Conservation (phyloP, 176 grass and related monocot species). For the Oryza glumipatula region DNA sequence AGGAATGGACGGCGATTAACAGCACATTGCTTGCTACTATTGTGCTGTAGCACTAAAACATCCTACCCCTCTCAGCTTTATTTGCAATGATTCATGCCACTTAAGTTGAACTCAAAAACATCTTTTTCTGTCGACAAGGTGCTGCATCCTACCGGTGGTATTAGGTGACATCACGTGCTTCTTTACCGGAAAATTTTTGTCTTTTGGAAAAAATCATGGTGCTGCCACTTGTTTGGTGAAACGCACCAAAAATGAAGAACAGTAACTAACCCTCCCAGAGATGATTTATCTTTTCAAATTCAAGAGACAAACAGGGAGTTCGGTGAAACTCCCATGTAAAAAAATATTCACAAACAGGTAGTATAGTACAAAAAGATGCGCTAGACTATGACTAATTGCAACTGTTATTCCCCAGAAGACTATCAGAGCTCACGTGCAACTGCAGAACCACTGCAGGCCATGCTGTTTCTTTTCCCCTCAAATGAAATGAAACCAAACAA, state of each 20-base stretch:
- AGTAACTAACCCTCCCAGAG: neutral
- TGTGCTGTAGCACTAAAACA: constrained; percentile 41
- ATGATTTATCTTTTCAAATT: neutral
- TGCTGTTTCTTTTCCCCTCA: neutral
- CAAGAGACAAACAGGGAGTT: neutral
- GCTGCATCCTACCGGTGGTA: neutral
- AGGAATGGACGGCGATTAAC: neutral
- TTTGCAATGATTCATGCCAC: constrained; percentile 31
- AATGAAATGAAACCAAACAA: neutral
- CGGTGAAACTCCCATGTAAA: neutral
- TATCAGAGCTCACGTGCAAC: constrained; percentile 32
- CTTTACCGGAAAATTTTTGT: neutral
- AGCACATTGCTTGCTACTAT: constrained; percentile 10
- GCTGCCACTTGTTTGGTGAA: neutral
- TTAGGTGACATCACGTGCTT: constrained; percentile 20
- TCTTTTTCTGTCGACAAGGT: constrained; percentile 7
- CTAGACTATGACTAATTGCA: constrained; percentile 23
- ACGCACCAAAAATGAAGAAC: neutral
- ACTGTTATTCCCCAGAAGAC: constrained; percentile 38
- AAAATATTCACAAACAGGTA: neutral
- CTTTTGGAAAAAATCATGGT: constrained; percentile 31
- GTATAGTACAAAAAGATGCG: constrained; percentile 27
- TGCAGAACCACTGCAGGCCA: neutral
- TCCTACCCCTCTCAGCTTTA: neutral
- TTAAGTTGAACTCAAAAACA: neutral